Base-by-base conservation (phyloP, 2,329 filamentous ascomycete genomes). In the Cryphonectria radicalis region DNA sequence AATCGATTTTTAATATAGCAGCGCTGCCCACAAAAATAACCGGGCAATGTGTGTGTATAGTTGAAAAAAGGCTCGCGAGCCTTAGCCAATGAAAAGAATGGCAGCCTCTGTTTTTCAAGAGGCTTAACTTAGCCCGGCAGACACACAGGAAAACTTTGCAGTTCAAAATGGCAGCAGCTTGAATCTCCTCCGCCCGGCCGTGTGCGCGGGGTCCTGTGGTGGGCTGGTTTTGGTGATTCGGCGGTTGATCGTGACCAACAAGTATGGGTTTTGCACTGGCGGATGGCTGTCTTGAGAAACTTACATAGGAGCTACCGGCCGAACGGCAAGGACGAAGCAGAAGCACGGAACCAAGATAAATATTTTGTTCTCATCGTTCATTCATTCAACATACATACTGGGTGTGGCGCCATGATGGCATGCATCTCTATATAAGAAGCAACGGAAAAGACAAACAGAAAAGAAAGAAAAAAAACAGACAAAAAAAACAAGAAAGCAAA, bases 381-480 rank as follows among this genome's bases (percentile, higher is more conserved):
- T 72, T 59, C 71, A 63, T 73, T 66, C 57, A 32, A 64, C 66
- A 55, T 71, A 71, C 66, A 71, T 66, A 60, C n/a, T 32, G 55
- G 22, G 53, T 70, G 57, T 64, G 60, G 67, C 64, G 72, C 72
- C 72, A 67, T 73, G 72, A 67, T 59, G 70, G 70, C 70, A 69
- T 65, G 65, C 55, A 59, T 73, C 67, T 73, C 64, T 72, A 72
- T 70, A 60, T 69, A 65, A 32, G 19, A 50, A 50, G 19, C 19
- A 22, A 46, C 4, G 19, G 8, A 50, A 7, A 22, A n/a, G 4
- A 22, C 4, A 46, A 7, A n/a, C n/a, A 7, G 19, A n/a, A n/a
- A 46, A 6, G 17, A 7, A 46, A 4, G 1, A 22, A 17, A 40
- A 40, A 25, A 64, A 6, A 17, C 43, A 7, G n/a, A n/a, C n/a